Base-by-base conservation (phyloP, 1,284 basidiomycete species). In the Ceratobasidium sp. region DNA sequence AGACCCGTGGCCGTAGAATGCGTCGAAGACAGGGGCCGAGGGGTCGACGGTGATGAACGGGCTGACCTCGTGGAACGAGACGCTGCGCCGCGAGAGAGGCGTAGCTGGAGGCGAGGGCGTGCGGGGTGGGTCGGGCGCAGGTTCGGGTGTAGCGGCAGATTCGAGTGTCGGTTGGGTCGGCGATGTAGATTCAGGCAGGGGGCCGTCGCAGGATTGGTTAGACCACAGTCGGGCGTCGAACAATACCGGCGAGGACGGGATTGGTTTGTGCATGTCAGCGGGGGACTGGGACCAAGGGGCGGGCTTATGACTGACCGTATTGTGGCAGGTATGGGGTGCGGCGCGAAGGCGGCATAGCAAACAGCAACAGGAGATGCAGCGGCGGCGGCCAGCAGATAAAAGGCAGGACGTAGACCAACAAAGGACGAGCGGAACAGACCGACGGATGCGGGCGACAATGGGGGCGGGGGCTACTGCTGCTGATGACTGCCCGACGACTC, bases 401-500 rank as follows among this genome's bases (percentile, higher is more conserved):
- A 66, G 46, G 64, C 31, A 49, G 46, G 37, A 29, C 29, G 46
- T 27, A 29, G 48, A 48, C 49, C 31, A 48, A 64, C 68, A 59
- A 71, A 71, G 54, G 66, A 29, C 53, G 59, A 43, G 59, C 59
- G 59, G 59, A 27, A 62, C 22, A 37, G 56, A 46, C 66, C 49
- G 66, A 71, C 68, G 54, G 43, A 71, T 71, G 54, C 68, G 56
- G 68, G 43, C 68, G 37, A 71, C 68, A 71, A 71, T 71, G 68
- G 68, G 68, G 66, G 66, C 51, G 66, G 68, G 68, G 68, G 54
- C 56, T 71, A 41, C 19, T 39, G 37, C 41, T 59, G 54, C 56
- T 53, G 68, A 71, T 71, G 68, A 71, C 68, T 61, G 68, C 39
- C 41, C 54, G 68, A 71, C 54, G 41, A 71, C 68, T 61, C 43